Conservation (phyloP, 371 early-diverging fungal genomes). For the Mucor lusitanicus region DNA sequence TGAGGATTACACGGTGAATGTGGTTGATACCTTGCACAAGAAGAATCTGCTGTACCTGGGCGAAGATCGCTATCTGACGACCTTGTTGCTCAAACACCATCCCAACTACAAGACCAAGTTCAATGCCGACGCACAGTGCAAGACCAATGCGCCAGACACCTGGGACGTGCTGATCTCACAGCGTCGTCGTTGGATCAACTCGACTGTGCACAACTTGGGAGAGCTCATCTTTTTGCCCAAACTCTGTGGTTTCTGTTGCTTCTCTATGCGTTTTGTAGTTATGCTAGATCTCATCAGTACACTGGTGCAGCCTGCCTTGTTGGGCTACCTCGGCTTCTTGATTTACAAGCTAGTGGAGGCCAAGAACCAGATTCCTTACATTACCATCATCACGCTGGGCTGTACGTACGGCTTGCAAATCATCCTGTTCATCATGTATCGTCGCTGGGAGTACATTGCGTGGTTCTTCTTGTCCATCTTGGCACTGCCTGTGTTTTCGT, state of each 20-base stretch:
- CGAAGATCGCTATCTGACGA: conserved; percentile 92
- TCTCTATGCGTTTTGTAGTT: conserved; percentile 99
- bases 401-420: conserved; percentile 85
- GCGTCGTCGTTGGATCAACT: conserved; percentile 97
- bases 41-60: conserved; percentile 83
- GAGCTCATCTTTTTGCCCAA: conserved; percentile 85
- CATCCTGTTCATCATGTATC: conserved; percentile 80
- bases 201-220: conserved; percentile 92
- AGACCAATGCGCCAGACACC: conserved; percentile 94
- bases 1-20: conserved; percentile 89
- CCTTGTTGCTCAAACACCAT: conserved; percentile 97
- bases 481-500: conserved; percentile 83
- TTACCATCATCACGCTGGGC: conserved; percentile 65
- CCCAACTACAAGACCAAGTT: conserved; percentile 94
- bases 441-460: conserved; percentile 89
- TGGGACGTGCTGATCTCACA: conserved; percentile 94
- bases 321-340: conserved; percentile 86
- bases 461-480: conserved; percentile 94
- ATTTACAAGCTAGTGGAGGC: conserved; percentile 65
- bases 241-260: conserved; percentile 97
- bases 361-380: conserved; percentile 49
- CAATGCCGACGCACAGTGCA: conserved; percentile 90
- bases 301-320: conserved; percentile 89
- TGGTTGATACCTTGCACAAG: conserved; percentile 95
- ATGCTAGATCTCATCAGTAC: conserved; percentile 93